Percentiles rank a stretch among this genome's conserved stretches.
phyloP scores from a whole-genome alignment of 495 filamentous ascomycete species.

The Opeltia flavorubescens region DNA sequence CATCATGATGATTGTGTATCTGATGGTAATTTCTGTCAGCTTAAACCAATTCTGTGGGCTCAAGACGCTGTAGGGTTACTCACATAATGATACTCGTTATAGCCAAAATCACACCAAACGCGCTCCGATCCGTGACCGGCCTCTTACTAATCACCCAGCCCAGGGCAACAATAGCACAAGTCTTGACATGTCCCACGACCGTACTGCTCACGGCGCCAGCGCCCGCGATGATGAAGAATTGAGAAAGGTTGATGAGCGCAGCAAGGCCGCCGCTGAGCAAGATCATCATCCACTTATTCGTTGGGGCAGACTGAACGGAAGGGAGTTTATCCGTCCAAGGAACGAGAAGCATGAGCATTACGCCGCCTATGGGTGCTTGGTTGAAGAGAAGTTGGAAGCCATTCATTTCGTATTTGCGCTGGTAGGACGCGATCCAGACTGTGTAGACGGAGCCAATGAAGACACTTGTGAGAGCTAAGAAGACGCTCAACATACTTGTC shows the following conservation, averaged over 20 bases:
- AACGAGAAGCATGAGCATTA: slow-evolving; percentile 49
- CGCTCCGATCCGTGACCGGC: neutral
- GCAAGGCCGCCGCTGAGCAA: slow-evolving; percentile 43
- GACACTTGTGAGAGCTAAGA: slow-evolving; percentile 50
- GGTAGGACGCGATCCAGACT: slow-evolving; percentile 53
- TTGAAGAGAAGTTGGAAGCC: slow-evolving; percentile 63
- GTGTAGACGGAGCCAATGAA: slow-evolving; percentile 55
- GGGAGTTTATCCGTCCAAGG: slow-evolving; percentile 53
- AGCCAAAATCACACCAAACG: slow-evolving; percentile 2
- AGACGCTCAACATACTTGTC: slow-evolving; percentile 40
- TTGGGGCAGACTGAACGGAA: slow-evolving; percentile 31
- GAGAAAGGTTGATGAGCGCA: slow-evolving; percentile 55
- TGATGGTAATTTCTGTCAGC: neutral
- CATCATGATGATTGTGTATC: slow-evolving; percentile 2
- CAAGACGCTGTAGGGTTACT: neutral
- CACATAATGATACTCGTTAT: slow-evolving; percentile 1
- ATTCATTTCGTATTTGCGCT: slow-evolving; percentile 49
- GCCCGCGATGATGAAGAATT: slow-evolving; percentile 59
- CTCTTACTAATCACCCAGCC: slow-evolving; percentile 18
- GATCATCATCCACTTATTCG: slow-evolving; percentile 22
- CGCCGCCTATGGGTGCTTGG: slow-evolving; percentile 50
- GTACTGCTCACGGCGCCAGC: slow-evolving; percentile 58
- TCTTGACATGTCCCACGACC: slow-evolving; percentile 50
- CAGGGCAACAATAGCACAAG: slow-evolving; percentile 27
- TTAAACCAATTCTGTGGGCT: neutral